Evolutionary conservation across 2,329 filamentous ascomycete species (phyloP), one percentile per base, ranked within the genome.

Genomic region (Nannizziopsis barbatae): DNA sequence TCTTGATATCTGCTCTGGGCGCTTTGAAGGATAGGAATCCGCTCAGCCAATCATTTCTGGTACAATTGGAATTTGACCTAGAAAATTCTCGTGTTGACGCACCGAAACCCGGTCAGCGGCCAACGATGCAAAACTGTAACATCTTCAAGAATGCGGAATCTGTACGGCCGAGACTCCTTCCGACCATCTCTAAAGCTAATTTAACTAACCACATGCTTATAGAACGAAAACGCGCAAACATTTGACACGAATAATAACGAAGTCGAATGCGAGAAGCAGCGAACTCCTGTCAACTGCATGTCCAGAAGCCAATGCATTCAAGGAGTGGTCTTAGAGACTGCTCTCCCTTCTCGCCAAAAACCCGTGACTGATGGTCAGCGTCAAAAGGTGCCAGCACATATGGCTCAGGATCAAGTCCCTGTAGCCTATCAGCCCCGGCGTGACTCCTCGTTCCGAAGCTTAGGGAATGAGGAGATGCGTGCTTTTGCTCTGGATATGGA

Each of bases 21-120:
- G 87, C 86, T 3, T 68, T 96, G 55, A 94, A 93, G 66, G 78
- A 78, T 51, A 84, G 85, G 58, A 95, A 94, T 56, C 89, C 89
- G 0, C 72, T 98, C 43, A 94, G 90, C 0, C 89, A 95, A 61
- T 95, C 90, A 0, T 96, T 96, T 68, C 71, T 96, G 32, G 86
- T 92, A 2, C 92, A 96, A 63, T 72, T 96, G 4, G 88, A 96
- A 56, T 83, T 95, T 12, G 92, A 98, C 60, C 75, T 96, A 3
- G 86, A 93, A 62, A 81, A 30, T 12, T 41, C 37, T 15, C n/a
- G 41, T 35, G 8, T 47, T 5, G 45, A 27, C 12, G 12, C 15
- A 5, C 31, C 8, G 11, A 15, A 11, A 27, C 22, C 22, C 9
- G 32, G 8, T 4, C 5, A 10, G 11, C 30, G 43, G 18, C 17